These are phyloP conservation scores for Linnemannia elongata DNA, from an alignment of 192 early-diverging fungal genomes.

Conservation along the genomic window DNA sequence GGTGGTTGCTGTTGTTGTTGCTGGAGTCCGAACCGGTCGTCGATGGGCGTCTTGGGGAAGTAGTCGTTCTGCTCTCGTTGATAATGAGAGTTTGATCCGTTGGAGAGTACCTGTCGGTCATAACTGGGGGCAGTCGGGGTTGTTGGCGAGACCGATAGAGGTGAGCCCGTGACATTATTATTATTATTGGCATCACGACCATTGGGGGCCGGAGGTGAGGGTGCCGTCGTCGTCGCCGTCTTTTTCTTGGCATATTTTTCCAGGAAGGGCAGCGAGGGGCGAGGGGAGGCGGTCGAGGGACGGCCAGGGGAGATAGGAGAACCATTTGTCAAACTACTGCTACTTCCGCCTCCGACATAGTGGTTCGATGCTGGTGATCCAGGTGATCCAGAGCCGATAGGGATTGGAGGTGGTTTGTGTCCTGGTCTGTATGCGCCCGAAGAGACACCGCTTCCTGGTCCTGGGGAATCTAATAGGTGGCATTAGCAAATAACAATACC, in stretches of 20 bases:
- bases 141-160: conserved; percentile 55
- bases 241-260: conserved; percentile 61
- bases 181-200: conserved; percentile 28
- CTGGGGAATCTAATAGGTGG: neutral
- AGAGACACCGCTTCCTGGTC: conserved; percentile 27
- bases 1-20: conserved; percentile 13
- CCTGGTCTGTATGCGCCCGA: conserved; percentile 53
- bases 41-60: conserved; percentile 49
- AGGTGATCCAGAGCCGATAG: conserved; percentile 19
- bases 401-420: conserved; percentile 52
- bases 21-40: conserved; percentile 22
- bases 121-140: conserved; percentile 56
- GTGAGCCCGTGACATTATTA: conserved; percentile 49
- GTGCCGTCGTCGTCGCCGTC: conserved; percentile 27
- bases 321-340: conserved; percentile 15
- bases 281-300: conserved; percentile 36
- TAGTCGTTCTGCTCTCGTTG: conserved; percentile 53
- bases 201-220: conserved; percentile 30
- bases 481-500: neutral
- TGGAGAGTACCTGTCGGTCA: conserved; percentile 42
- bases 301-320: conserved; percentile 36
- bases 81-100: conserved; percentile 40
- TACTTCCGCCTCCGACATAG: neutral
- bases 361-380: conserved; percentile 6
- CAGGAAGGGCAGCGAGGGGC: conserved; percentile 52